phyloP scores from a whole-genome alignment of 306 rosid genomes.

The Inga oerstediana region DNA sequence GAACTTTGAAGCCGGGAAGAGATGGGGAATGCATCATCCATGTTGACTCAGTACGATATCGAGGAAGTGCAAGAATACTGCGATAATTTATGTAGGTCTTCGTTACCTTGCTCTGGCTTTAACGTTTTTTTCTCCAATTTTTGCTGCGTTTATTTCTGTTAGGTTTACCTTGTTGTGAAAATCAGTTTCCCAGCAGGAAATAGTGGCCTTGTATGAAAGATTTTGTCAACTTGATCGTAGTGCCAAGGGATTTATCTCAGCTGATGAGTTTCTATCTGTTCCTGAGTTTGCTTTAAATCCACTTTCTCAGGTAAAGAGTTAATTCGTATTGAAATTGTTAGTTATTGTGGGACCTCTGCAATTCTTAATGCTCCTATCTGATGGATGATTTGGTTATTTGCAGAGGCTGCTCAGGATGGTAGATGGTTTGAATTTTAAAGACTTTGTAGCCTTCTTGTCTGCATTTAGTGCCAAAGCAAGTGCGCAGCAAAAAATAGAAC shows the following conservation, averaged over 20 bases:
- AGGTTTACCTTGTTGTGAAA: constrained; percentile 28
- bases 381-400: constrained; percentile 37
- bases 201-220: constrained; percentile 80
- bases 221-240: constrained; percentile 96
- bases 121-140: background rate
- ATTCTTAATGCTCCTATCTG: constrained; percentile 1
- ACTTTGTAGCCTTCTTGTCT: constrained; percentile 89
- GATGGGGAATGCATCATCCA: constrained; percentile 88
- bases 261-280: constrained; percentile 91
- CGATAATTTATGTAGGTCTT: constrained; percentile 58
- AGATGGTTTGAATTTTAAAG: constrained; percentile 89
- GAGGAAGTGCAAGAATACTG: constrained; percentile 90
- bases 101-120: background rate
- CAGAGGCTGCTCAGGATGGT: constrained; percentile 91
- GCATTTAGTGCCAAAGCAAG: constrained; percentile 82
- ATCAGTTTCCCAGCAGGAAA: constrained; percentile 92
- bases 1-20: constrained; percentile 15
- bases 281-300: constrained; percentile 97
- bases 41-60: constrained; percentile 91
- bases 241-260: constrained; percentile 84
- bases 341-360: background rate
- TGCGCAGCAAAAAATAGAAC: constrained; percentile 63
- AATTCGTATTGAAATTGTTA: background rate
- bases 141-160: constrained; percentile 14
- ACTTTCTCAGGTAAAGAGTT: constrained; percentile 72